Evolutionary conservation across 495 filamentous ascomycete species (phyloP).

Genomic region (Penicillium mononematosum): DNA sequence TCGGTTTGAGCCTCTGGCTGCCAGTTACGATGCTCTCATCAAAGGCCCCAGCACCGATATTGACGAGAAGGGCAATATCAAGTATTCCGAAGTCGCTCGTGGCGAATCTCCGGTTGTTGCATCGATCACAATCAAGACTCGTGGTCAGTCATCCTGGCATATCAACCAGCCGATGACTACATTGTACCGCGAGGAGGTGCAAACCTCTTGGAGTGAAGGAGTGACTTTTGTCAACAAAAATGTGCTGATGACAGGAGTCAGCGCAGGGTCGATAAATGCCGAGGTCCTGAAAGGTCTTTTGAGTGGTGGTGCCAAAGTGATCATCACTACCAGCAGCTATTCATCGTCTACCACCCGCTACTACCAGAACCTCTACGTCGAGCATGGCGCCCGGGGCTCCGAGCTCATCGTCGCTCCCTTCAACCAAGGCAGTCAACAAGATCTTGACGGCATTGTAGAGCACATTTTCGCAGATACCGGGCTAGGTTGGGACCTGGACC

Average conservation of each 20-base stretch:
- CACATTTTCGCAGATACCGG: conserved; percentile 20
- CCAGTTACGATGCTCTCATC: conserved; percentile 6
- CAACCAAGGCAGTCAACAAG: conserved; percentile 33
- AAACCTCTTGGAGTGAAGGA: too few species aligned
- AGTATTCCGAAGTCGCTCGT: conserved; percentile 3
- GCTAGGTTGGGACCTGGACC: conserved; percentile 22
- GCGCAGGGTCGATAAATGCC: conserved; percentile 94
- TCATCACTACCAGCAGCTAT: conserved; percentile 94
- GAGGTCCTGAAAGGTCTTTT: conserved; percentile 95
- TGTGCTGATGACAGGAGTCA: conserved; percentile 95
- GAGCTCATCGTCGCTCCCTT: conserved; percentile 25
- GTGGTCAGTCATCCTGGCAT: too few species aligned
- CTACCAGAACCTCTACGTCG: conserved; percentile 22
- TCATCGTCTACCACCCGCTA: conserved; percentile 89
- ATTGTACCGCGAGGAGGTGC: too few species aligned
- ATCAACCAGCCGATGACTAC: too few species aligned
- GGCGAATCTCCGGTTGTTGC: neutral
- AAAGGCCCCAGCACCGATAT: conserved; percentile 7
- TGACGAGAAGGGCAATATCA: conserved; percentile 4
- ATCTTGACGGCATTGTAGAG: conserved; percentile 19
- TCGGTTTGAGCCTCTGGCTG: conserved; percentile 5
- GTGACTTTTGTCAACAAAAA: conserved; percentile 56
- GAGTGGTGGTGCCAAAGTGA: conserved; percentile 90
- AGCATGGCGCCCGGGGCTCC: conserved; percentile 21
- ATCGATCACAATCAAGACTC: conserved; percentile 1